Base-by-base conservation (phyloP, 2,329 filamentous ascomycete genomes). In the Leptoxyphium fumago region DNA sequence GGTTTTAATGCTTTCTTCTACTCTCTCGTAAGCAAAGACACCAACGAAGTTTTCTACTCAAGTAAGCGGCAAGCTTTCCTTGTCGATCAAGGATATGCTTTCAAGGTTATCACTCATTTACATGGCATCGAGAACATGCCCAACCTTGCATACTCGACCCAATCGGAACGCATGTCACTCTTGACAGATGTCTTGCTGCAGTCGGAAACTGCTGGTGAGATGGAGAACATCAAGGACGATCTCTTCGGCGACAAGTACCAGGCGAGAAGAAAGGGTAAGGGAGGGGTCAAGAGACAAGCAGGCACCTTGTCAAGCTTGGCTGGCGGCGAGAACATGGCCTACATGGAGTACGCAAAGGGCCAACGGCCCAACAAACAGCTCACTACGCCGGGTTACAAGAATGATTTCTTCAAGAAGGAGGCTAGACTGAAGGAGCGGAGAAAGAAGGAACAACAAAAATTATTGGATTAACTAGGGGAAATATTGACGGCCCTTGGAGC, bases 1-100 rank as follows among this genome's bases (percentile, higher is more conserved):
- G 91, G 91, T 7, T 98, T 98, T 64, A 98, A 98, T 59, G 91
- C 91, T 0, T 98, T 96, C 64, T 98, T 98, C 69, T 98, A 98
- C 66, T 94, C 86, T 0, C 74, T 98, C 1, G 91, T 98, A 2
- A 94, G 85, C 5, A 96, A 96, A 62, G 91, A 98, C 60, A 98
- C 91, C 0, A 82, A 88, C 48, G 91, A 98, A 62, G 96, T 98
- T 89, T 91, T 80, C 60, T 98, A 94, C 63, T 95, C 89, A 0
- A 88, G 87, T 3, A 96, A 95, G 64, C 77, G 91, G 9, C 91
- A 98, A 64, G 89, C 91, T 1, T 98, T 98, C 68, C 72, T 98
- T 1, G 88, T 98, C 17, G 91, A 98, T 52, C 91, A 98, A 64
- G 91, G 91, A 9, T 98, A 98, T 61, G 89, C 91, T 0, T 98